Base-by-base conservation (phyloP, 139 green algal species). In the Chlorella sp. region DNA sequence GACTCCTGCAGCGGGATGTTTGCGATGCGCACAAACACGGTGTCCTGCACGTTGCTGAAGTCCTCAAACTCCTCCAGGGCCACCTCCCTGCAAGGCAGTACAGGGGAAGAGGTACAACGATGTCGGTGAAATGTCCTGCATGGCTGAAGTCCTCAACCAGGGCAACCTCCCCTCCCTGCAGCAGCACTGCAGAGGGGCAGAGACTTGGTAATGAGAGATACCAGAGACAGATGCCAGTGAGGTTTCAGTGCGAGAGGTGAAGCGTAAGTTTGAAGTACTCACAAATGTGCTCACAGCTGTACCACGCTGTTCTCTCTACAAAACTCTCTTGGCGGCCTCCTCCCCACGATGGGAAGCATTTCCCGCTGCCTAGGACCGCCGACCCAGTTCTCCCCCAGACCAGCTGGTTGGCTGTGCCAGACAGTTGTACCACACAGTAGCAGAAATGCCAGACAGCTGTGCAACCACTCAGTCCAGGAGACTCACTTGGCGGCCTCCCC, bases 11-110 rank as follows among this genome's bases (percentile, higher is more conserved):
- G 89, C 32, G 97, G 96, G 85, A 99, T 95, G 37, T 96, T 94
- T 21, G 92, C 91, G 77, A 99, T 93, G 68, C 98, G 97, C 89
- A 99, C 98, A 88, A 97, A 96, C 16, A 99, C 91, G 7, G 94
- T 89, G 19, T 92, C 71, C 57, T 95, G 85, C 40, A 96, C 92
- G 40, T 93, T 85, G 9, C 80, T 79, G 39, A 92, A 92, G 34
- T 92, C 86, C 28, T 84, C 69, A 87, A 94, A 96, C 86, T 95
- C 90, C 73, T 94, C 91, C 86, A 93, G 66, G 53, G 94, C 93
- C 71, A 95, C 93, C 86, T 96, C 81, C 81, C 84, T 88, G 84
- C 68, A 24, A 39, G 36, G n/a, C 21, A 28, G 48, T 15, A 1
- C 30, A 18, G 30, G 36, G 78, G 77, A 34, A 0, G 78, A 53